A percentile compares a stretch with the other conserved stretches of the same genome.
Evolutionary conservation across 2,329 filamentous ascomycete genomes (phyloP).

Genomic region (Beauveria rudraprayagi): DNA sequence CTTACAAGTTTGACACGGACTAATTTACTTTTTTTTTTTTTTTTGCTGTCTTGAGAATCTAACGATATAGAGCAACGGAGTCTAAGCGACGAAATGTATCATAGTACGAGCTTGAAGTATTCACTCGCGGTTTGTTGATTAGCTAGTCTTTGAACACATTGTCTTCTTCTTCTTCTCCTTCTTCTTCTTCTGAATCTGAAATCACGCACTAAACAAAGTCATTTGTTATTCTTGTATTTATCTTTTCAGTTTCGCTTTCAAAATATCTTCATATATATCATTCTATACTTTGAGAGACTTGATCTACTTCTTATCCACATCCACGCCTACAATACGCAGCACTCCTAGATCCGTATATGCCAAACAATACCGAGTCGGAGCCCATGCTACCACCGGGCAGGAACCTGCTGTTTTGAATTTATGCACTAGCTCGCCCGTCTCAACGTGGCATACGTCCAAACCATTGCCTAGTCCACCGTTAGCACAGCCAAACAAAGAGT

Average conservation of each 20-base stretch:
- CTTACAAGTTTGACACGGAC: too few relatives aligned
- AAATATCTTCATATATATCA: not conserved
- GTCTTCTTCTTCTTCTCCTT: not conserved
- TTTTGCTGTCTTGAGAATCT: not conserved
- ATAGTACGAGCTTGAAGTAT: not conserved
- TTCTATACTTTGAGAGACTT: not conserved
- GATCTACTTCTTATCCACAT: slow-evolving; percentile 34
- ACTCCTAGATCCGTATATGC: slow-evolving; percentile 65
- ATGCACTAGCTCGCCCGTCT: slow-evolving; percentile 65
- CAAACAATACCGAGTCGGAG: slow-evolving; percentile 64
- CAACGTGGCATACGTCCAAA: slow-evolving; percentile 62
- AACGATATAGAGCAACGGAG: not conserved
- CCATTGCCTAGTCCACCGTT: slow-evolving; percentile 41
- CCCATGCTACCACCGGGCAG: slow-evolving; percentile 64
- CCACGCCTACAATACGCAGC: slow-evolving; percentile 60
- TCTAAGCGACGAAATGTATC: not conserved
- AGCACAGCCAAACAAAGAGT: not conserved
- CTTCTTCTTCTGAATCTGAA: too few relatives aligned
- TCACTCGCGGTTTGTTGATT: not conserved
- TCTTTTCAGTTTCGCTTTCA: not conserved
- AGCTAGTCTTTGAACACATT: not conserved
- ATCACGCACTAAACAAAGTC: not conserved
- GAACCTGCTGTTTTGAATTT: slow-evolving; percentile 60
- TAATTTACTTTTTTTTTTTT: too few relatives aligned
- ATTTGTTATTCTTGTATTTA: not conserved